Evolutionary conservation across 2,329 filamentous ascomycete genomes (phyloP).

Genomic region (Stemphylium lycopersici): DNA sequence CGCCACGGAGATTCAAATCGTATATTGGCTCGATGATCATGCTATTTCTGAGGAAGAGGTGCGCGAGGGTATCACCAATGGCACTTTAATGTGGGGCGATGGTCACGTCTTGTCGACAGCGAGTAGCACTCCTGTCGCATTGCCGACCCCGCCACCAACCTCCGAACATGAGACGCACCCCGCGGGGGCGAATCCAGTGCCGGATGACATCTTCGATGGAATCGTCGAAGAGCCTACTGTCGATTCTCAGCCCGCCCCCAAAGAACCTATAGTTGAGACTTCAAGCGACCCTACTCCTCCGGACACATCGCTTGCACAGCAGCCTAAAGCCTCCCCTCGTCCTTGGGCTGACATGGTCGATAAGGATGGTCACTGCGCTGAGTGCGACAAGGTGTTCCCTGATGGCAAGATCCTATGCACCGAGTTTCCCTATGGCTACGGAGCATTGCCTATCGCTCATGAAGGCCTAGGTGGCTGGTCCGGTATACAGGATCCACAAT

Average conservation of each 20-base stretch:
- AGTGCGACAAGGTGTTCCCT: conserved; percentile 73
- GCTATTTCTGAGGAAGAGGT: conserved; percentile 68
- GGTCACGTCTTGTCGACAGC: conserved; percentile 58
- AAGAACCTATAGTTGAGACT: background rate
- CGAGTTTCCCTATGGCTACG: conserved; percentile 79
- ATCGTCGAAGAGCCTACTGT: background rate
- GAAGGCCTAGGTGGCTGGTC: conserved; percentile 76
- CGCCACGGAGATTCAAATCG: conserved; percentile 66
- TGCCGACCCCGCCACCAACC: conserved; percentile 27
- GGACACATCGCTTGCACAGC: conserved; percentile 27
- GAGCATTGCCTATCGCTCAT: conserved; percentile 73
- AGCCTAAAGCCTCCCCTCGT: conserved; percentile 25
- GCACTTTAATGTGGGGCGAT: conserved; percentile 68
- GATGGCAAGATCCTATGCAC: conserved; percentile 74
- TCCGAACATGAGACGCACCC: conserved; percentile 9
- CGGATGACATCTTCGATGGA: background rate
- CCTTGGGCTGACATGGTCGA: conserved; percentile 28
- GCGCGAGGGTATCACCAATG: conserved; percentile 71
- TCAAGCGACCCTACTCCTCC: conserved; percentile 21
- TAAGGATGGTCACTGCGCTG: conserved; percentile 45
- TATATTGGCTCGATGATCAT: conserved; percentile 74
- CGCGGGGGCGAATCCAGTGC: conserved; percentile 5
- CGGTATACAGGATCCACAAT: conserved; percentile 69
- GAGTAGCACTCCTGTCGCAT: conserved; percentile 10
- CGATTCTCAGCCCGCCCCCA: background rate